Evolutionary conservation across 192 early-diverging fungal species (phyloP).

Genomic region (Coemansia sp.): DNA sequence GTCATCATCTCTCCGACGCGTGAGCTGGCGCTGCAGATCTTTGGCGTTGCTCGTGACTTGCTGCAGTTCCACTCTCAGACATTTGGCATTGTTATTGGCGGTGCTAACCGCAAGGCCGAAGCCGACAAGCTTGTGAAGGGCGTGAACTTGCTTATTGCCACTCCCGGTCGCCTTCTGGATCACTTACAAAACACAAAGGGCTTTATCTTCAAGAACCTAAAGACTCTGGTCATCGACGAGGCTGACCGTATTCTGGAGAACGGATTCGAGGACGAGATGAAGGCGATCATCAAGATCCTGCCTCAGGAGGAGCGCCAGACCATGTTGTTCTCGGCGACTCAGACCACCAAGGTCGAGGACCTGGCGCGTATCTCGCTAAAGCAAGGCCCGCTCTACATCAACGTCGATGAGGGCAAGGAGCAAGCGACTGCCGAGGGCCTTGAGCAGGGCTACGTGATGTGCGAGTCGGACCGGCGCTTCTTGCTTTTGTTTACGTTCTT

Average conservation of each 20-base stretch:
- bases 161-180: conserved; percentile 95
- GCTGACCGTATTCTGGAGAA: conserved; percentile 98
- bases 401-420: conserved; percentile 96
- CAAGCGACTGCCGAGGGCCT: conserved; percentile 92
- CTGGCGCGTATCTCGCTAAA: conserved; percentile 97
- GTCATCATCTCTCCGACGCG: conserved; percentile 97
- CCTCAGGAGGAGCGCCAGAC: conserved; percentile 89
- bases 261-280: conserved; percentile 99
- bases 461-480: conserved; percentile 89
- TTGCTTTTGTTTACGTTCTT: conserved; percentile 98
- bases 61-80: conserved; percentile 94
- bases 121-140: conserved; percentile 94
- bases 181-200: conserved; percentile 98
- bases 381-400: conserved; percentile 96
- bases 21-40: conserved; percentile 98
- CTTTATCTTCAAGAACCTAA: conserved; percentile 92
- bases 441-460: conserved; percentile 97
- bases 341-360: conserved; percentile 98
- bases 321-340: conserved; percentile 98
- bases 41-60: conserved; percentile 96
- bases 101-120: conserved; percentile 94
- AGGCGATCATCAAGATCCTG: conserved; percentile 91
- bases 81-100: conserved; percentile 98
- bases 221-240: conserved; percentile 93
- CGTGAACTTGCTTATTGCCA: conserved; percentile 94